Base-by-base conservation (phyloP, 2,329 filamentous ascomycete species). In the Fusarium xylarioides region DNA sequence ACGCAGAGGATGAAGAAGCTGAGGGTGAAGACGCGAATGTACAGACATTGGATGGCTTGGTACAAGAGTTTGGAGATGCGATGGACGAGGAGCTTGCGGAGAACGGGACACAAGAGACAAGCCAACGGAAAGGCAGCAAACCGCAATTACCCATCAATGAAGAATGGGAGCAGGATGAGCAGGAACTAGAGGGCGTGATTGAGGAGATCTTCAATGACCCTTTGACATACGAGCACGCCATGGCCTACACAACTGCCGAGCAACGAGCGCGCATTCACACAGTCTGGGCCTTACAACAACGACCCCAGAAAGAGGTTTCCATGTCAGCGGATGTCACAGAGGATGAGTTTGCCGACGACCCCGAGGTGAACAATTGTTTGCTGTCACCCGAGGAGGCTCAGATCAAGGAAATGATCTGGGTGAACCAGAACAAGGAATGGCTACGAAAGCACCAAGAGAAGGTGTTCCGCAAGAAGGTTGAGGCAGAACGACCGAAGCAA, bases 381-480 rank as follows among this genome's bases (percentile, higher is more conserved):
- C 86, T 98, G 10, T 89, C 88, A 0, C 88, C 91, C 2, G 89
- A 90, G 7, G 95, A 98, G 82, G 89, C 91, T 5, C 89, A 89
- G 38, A 90, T 95, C 79, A 98, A 98, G 81, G 95, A 98, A 81
- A 90, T 91, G 67, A 93, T 98, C 58, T 99, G 96, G 96, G 91
- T 97, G 47, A 95, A 95, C 67, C 91, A 95, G 79, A 98, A 99
- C 82, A 95, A 96, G 80, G 94, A 97, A 74, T 99, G 95, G 89
- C 86, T 99, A 43, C 93, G 95, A 14, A 89, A 91, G 54, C 92
- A 97, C 79, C 95, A 98, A 79, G 91, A 93, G 68, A 97, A 96
- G 81, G 87, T 92, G 11, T 92, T 97, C 63, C 89, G 92, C 43
- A 89, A 91, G 66, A 93, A 95, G 81, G 84, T 89, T 70, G 89